A percentile compares a stretch with the other conserved stretches of the same genome.
phyloP scores from a whole-genome alignment of 208 protist genomes.

The Crithidia bombi region DNA sequence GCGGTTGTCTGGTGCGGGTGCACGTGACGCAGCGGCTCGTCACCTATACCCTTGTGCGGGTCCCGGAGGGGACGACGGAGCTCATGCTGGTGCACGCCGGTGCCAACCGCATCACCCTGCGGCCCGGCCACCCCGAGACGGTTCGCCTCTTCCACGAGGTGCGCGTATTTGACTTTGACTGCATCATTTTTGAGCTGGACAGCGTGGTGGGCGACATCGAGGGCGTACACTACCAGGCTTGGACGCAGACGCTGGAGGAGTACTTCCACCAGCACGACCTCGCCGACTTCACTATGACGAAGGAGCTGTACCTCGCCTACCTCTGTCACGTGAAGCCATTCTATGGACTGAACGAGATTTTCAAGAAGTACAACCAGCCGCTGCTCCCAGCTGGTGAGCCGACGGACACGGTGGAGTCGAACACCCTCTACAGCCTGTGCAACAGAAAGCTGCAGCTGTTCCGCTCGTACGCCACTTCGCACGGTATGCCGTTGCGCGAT shows the following conservation, averaged over 20 bases:
- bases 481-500: conserved; percentile 59
- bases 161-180: conserved; percentile 88
- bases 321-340: conserved; percentile 74
- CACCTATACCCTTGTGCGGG: conserved; percentile 75
- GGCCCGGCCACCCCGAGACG: conserved; percentile 53
- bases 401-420: conserved; percentile 50
- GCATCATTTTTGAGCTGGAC: conserved; percentile 90
- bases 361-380: conserved; percentile 58
- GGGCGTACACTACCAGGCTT: conserved; percentile 84
- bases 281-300: conserved; percentile 57
- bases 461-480: conserved; percentile 47
- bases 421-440: conserved; percentile 72
- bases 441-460: conserved; percentile 75
- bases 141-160: conserved; percentile 78
- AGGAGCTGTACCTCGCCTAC: conserved; percentile 87
- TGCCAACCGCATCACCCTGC: conserved; percentile 68
- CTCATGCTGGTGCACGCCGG: conserved; percentile 81
- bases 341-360: conserved; percentile 64
- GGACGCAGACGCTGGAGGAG: conserved; percentile 77
- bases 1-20: conserved; percentile 80
- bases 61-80: conserved; percentile 40
- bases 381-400: conserved; percentile 48
- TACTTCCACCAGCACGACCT: conserved; percentile 60
- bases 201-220: conserved; percentile 84
- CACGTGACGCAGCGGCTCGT: conserved; percentile 63